Evolutionary conservation across 73 alveolate species (phyloP), one percentile per base, ranked within the genome.

Genomic region (Breviolum minutum): DNA sequence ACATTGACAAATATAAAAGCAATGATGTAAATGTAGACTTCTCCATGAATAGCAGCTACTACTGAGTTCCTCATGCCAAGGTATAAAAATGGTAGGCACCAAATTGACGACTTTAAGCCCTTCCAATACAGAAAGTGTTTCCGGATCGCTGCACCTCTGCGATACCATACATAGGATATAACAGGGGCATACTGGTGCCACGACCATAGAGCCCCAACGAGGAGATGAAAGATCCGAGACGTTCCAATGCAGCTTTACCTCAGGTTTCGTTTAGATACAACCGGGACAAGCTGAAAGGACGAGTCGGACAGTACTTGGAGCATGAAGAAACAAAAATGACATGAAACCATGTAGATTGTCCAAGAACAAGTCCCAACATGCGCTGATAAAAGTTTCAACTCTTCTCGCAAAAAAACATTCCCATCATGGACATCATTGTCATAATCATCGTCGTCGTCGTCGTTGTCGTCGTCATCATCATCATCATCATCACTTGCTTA

Each of bases 181-280:
- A 90, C 87, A 91, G 20, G 2, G 97, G 97, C 97, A 91, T 91
- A 63, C 90, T 74, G 66, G 97, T 71, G 82, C 87, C 97, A 9
- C 89, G 97, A 48, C 97, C 97, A 27, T 91, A 74, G 77, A 91
- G 54, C 6, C 97, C 97, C 70, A 91, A 62, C 19, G 97, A 91
- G 26, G 97, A 91, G 40, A 91, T 77, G 68, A 91, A 91, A 17
- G 87, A 27, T 2, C 97, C 97, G 17, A 91, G 48, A 22, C 97
- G 87, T 62, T 64, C 79, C 85, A 91, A 40, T 14, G 90, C 97
- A 62, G 48, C 79, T 10, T 69, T 63, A 32, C 87, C 85, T 63
- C 77, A n/a, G 82, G 29, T 40, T 63, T 30, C 61, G 3, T 71
- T 24, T 63, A 48, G 71, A 8, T 40, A 12, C 0, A 66, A n/a